Conservation (phyloP, 2,329 filamentous ascomycete genomes). For the Sordariomycetes sp. region DNA sequence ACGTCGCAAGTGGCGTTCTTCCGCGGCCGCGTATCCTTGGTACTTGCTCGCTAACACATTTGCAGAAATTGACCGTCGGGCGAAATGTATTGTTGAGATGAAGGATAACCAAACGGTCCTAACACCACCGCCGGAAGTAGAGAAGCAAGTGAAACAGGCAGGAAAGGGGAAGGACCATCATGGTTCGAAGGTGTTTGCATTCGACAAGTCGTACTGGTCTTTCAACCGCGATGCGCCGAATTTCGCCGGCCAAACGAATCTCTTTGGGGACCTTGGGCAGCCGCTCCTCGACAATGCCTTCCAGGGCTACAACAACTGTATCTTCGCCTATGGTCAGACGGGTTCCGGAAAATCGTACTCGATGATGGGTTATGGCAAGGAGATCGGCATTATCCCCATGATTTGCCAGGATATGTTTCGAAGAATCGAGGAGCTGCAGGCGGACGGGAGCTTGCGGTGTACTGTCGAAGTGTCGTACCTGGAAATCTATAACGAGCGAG, state of each 20-base stretch:
- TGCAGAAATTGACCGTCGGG: constrained; percentile 75
- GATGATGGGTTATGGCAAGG: constrained; percentile 99
- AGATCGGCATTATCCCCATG: constrained; percentile 88
- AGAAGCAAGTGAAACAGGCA: constrained; percentile 36
- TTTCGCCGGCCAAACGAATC: constrained; percentile 82
- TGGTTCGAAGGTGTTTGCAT: constrained; percentile 79
- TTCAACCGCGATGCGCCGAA: constrained; percentile 72
- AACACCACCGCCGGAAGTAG: constrained; percentile 60
- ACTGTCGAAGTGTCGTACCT: constrained; percentile 98
- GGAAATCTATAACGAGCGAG: constrained; percentile 98
- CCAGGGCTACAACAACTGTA: constrained; percentile 98
- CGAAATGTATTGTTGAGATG: constrained; percentile 98
- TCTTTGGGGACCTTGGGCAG: constrained; percentile 79
- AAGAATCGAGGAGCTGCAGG: constrained; percentile 60
- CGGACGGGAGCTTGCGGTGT: constrained; percentile 69
- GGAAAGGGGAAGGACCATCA: constrained; percentile 57
- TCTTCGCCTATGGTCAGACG: constrained; percentile 97
- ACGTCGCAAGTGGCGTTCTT: not conserved
- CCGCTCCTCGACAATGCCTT: constrained; percentile 97
- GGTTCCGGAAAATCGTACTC: constrained; percentile 98
- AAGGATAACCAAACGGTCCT: constrained; percentile 85
- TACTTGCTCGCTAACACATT: not conserved
- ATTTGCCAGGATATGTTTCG: constrained; percentile 98
- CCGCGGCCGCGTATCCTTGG: not conserved
- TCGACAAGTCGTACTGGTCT: constrained; percentile 97